These are phyloP conservation scores for Urostyla sp. DNA, from an alignment of 73 alveolate genomes.

Conservation along the genomic window DNA sequence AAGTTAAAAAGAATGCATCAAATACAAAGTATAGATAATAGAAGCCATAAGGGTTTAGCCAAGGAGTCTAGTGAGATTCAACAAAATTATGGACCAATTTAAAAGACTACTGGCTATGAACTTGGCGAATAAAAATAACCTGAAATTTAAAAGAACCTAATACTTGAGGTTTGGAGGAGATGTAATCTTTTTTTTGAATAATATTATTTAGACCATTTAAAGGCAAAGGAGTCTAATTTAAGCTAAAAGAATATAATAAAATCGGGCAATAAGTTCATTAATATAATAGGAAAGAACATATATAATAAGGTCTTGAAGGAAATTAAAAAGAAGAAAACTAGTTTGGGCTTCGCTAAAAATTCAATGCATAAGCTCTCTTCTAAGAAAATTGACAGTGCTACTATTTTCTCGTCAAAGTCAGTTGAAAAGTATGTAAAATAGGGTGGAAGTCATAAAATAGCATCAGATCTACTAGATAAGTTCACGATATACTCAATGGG, in stretches of 20 bases:
- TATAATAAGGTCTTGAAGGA: constrained; percentile 29
- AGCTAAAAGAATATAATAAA: neutral
- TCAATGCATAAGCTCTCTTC: constrained; percentile 31
- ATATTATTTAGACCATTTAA: too few relatives aligned
- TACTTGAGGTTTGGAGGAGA: constrained; percentile 30
- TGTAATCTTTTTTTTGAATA: too few relatives aligned
- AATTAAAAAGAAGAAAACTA: constrained; percentile 25
- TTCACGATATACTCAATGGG: constrained; percentile 50
- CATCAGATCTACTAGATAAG: constrained; percentile 6
- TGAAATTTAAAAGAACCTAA: constrained; percentile 9
- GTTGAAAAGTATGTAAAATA: constrained; percentile 3
- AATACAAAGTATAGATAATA: neutral
- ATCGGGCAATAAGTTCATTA: constrained; percentile 18
- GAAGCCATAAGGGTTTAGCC: neutral
- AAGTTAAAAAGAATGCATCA: neutral
- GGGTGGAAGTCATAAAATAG: constrained; percentile 6
- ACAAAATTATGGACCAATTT: neutral
- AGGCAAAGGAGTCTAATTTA: neutral
- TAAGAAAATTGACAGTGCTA: constrained; percentile 18
- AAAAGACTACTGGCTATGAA: neutral
- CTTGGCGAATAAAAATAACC: neutral
- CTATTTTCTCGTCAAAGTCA: constrained; percentile 2
- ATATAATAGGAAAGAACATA: constrained; percentile 24
- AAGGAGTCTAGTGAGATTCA: constrained; percentile 13
- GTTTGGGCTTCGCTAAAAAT: constrained; percentile 26